Evolutionary conservation across 148 eudicot genomes (phyloP).

Genomic region (Gaultheria prostrata): DNA sequence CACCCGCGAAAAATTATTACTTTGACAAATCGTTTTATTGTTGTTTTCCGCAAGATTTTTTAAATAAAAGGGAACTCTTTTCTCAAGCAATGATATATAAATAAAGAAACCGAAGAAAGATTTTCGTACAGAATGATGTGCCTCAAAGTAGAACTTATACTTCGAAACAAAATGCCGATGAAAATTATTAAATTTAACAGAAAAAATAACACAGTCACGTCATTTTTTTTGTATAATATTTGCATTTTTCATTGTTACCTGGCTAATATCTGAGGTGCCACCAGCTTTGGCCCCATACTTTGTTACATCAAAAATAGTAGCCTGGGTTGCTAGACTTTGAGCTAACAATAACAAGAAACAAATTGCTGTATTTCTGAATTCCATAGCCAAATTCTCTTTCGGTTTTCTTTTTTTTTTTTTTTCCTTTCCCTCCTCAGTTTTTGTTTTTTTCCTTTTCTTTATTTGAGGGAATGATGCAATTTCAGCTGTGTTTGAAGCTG

Average conservation of each 20-base stretch:
- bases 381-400: not conserved
- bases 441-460: not conserved
- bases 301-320: not conserved
- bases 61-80: not conserved
- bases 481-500: not conserved
- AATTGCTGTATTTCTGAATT: not conserved
- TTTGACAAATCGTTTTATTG: not conserved
- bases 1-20: not conserved
- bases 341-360: constrained; percentile 3
- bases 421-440: no score
- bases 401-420: not conserved
- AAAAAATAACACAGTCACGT: not conserved
- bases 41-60: not conserved
- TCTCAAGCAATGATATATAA: not conserved
- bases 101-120: not conserved
- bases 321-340: not conserved
- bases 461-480: not conserved
- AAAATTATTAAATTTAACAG: not conserved
- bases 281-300: constrained; percentile 2
- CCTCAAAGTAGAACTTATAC: not conserved
- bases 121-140: not conserved
- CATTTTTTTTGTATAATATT: not conserved
- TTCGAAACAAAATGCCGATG: not conserved
- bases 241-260: not conserved
- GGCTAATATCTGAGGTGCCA: constrained; percentile 5